These are phyloP conservation scores for Elsinoe australis DNA, from an alignment of 2,329 filamentous ascomycete genomes.

Conservation along the genomic window DNA sequence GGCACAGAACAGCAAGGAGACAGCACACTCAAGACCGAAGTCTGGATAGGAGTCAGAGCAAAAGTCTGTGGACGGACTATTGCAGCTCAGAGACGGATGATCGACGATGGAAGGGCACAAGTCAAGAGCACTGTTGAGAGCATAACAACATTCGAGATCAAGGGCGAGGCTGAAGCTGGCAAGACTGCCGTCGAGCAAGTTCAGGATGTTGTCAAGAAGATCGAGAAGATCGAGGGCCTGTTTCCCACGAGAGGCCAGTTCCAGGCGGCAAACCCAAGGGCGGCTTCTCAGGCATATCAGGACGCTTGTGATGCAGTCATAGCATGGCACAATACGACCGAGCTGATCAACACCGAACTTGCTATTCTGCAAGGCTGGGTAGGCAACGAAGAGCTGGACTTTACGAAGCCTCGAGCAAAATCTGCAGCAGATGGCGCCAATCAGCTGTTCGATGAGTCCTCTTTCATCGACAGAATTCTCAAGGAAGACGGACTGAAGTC, in stretches of 20 bases:
- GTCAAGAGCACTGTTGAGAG: slow-evolving; percentile 73
- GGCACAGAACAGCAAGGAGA: slow-evolving; percentile 66
- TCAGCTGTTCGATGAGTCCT: slow-evolving; percentile 78
- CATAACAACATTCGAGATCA: slow-evolving; percentile 88
- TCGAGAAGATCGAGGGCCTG: slow-evolving; percentile 77
- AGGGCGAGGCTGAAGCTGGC: slow-evolving; percentile 84
- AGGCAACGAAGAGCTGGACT: slow-evolving; percentile 90
- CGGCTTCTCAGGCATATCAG: slow-evolving; percentile 66
- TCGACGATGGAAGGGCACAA: slow-evolving; percentile 72
- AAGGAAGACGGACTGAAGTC: slow-evolving; percentile 94
- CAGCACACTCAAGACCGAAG: slow-evolving; percentile 58
- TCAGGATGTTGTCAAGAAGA: slow-evolving; percentile 77
- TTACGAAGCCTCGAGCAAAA: slow-evolving; percentile 63
- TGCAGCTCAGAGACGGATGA: slow-evolving; percentile 74
- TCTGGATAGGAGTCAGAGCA: slow-evolving; percentile 84
- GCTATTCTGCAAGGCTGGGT: slow-evolving; percentile 92
- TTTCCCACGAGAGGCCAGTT: slow-evolving; percentile 76
- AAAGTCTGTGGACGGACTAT: slow-evolving; percentile 76
- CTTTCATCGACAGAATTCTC: slow-evolving; percentile 87
- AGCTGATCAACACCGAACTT: slow-evolving; percentile 91
- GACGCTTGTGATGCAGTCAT: slow-evolving; percentile 83
- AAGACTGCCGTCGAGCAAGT: slow-evolving; percentile 85
- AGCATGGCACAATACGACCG: slow-evolving; percentile 94
- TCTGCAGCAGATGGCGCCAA: slow-evolving; percentile 54
- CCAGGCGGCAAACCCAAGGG: slow-evolving; percentile 64